Evolutionary conservation across 1,284 basidiomycete genomes (phyloP), one percentile per base, ranked within the genome.

Genomic region (Porodaedalea pini): DNA sequence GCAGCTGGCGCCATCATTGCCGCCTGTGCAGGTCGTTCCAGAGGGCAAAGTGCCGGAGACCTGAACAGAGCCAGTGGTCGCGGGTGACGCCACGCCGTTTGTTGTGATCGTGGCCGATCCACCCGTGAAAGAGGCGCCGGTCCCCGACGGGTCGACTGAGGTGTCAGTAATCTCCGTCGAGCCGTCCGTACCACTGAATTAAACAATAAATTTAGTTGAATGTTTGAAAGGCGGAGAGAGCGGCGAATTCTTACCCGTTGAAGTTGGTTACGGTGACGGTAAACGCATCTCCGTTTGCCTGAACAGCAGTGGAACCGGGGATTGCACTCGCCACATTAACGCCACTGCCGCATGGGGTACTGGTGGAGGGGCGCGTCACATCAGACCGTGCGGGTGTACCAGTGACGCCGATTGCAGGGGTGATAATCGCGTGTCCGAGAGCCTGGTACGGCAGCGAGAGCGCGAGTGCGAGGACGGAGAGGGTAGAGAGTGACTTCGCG

Each of bases 1-100:
- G 61, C 81, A 83, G 47, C 71, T 67, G 63, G 78, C 71, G 1
- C 70, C 68, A 6, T 65, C 58, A 7, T 67, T 57, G 27, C 80
- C 80, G 57, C 80, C 80, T 3, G 73, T 70, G 68, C 81, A 83
- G 48, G 63, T 71, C 1, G 74, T 79, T 10, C 75, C 77, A 29
- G 73, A 66, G 3, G 81, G 79, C 36, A 83, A 69, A 51, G 70
- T 60, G 31, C 75, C 75, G 0, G 66, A 69, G 48, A 83, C 64
- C 40, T 70, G 66, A 47, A 79, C 68, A 13, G 76, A 71, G 36
- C 74, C 74, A 29, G 62, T 63, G 10, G 41, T 59, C 2, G 57
- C 59, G 13, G 74, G 73, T 10, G 61, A 73, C n/a, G 64, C 51
- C 54, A 72, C 69, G 25, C 75, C 75, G 58, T 78, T 77, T 57